Base-by-base conservation (phyloP, 495 filamentous ascomycete genomes). In the Trypethelium eluteriae region DNA sequence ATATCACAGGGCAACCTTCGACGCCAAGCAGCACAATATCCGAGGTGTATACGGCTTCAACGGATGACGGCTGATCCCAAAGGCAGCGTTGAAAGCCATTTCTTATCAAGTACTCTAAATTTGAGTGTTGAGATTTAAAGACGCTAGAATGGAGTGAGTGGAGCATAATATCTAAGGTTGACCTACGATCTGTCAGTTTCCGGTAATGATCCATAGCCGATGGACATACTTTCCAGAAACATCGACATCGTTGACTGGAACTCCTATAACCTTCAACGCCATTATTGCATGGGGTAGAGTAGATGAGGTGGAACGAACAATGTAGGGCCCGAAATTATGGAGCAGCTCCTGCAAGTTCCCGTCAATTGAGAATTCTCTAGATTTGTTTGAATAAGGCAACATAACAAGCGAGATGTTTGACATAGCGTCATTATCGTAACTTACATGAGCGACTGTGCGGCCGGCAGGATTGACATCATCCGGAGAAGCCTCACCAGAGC, bases 361-460 rank as follows among this genome's bases (percentile, higher is more conserved):
- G 0, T 53, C 49, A 53, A 53, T 53, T 53, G 49, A 53, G 49
- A 53, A 53, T 18, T 53, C 49, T 53, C 49, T 18, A 53, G 49
- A 53, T 53, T 2, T 18, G 49, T 5, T 16, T 53, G n/a, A 53
- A 53, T 2, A 18, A 53, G 16, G 14, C 25, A 16, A 53, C 49
- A 53, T 53, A 2, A 53, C n/a, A 53, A 53, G 49, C 49, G 16
- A 53, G 16, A 53, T 53, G 5, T 53, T 12, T 12, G 10, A 53
- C n/a, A 18, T 53, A 53, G 16, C 49, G 49, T 53, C 49, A 18
- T 2, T 53, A 18, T 18, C 2, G 49, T 53, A 2, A 53, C 49
- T 53, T 53, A 53, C 49, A 53, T 53, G 49, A 53, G 49, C 49
- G 25, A 53, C n/a, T 53, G 49, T 53, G 49, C 49, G n/a, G 16